These are phyloP conservation scores for Betula pendula DNA, from an alignment of 306 rosid species.

Conservation along the genomic window DNA sequence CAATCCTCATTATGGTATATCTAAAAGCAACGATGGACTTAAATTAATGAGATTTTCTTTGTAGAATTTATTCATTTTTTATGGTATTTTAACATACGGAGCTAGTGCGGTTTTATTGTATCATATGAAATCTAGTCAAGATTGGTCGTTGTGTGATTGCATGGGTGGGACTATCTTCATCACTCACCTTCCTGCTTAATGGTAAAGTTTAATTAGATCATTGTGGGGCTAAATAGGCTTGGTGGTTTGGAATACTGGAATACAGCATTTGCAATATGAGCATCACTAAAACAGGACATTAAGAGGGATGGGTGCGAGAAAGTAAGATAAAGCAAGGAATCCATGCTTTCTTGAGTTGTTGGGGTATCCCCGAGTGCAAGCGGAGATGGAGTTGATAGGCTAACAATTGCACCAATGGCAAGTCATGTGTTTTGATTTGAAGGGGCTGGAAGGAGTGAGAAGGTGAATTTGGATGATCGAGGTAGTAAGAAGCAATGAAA, in stretches of 20 bases:
- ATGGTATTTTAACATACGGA: neutral
- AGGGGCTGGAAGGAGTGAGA: neutral
- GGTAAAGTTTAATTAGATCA: neutral
- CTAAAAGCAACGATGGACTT: neutral
- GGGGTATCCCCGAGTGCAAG: neutral
- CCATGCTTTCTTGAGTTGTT: neutral
- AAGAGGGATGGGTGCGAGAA: neutral
- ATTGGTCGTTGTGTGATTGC: neutral
- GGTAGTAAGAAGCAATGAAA: neutral
- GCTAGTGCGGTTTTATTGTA: neutral
- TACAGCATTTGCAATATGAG: neutral
- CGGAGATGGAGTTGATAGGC: neutral
- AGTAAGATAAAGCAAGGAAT: neutral
- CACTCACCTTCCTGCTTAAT: neutral
- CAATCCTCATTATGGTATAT: neutral
- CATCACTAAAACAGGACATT: neutral
- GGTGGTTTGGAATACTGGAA: neutral
- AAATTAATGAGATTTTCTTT: neutral
- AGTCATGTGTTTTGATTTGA: neutral
- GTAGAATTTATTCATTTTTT: too few species aligned
- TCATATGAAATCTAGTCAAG: neutral
- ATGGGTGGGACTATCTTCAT: neutral
- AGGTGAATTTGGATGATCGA: neutral
- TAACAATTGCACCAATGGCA: neutral
- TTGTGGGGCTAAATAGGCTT: neutral